Percentiles rank a stretch among this genome's conserved stretches.
Evolutionary conservation across 2,329 filamentous ascomycete species (phyloP).

Genomic region (Elsinoe arachidis): DNA sequence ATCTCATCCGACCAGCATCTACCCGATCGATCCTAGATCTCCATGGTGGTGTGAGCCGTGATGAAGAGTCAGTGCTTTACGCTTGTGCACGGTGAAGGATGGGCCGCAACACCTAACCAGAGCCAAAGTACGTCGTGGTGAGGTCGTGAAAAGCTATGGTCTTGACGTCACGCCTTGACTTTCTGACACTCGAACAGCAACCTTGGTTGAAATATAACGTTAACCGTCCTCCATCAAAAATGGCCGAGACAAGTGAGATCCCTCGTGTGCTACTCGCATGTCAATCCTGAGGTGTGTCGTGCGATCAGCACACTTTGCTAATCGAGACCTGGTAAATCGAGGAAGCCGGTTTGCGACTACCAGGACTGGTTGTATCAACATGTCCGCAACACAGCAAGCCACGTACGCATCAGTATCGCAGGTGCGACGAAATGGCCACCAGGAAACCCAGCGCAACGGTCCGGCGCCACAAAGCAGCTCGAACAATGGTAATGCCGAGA

Average conservation of each 20-base stretch:
- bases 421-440: background rate
- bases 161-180: conserved; percentile 6
- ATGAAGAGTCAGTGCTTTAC: background rate
- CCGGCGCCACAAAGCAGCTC: background rate
- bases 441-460: background rate
- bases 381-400: background rate
- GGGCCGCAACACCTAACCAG: background rate
- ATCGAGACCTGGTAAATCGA: too few relatives aligned
- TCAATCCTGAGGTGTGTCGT: background rate
- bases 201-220: conserved; percentile 3
- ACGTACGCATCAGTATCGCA: background rate
- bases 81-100: background rate
- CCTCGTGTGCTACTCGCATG: background rate
- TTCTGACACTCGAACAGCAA: background rate
- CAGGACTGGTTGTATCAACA: background rate
- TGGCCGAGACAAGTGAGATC: background rate
- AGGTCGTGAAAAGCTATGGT: background rate
- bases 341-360: background rate
- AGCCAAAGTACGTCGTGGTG: background rate
- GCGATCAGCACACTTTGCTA: background rate
- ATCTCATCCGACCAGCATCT: background rate
- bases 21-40: conserved; percentile 2
- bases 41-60: background rate
- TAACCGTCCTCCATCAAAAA: background rate
- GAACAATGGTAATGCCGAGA: background rate